Evolutionary conservation across 2,329 filamentous ascomycete genomes (phyloP), one percentile per base, ranked within the genome.

Genomic region (Aspergillus tubingensis): DNA sequence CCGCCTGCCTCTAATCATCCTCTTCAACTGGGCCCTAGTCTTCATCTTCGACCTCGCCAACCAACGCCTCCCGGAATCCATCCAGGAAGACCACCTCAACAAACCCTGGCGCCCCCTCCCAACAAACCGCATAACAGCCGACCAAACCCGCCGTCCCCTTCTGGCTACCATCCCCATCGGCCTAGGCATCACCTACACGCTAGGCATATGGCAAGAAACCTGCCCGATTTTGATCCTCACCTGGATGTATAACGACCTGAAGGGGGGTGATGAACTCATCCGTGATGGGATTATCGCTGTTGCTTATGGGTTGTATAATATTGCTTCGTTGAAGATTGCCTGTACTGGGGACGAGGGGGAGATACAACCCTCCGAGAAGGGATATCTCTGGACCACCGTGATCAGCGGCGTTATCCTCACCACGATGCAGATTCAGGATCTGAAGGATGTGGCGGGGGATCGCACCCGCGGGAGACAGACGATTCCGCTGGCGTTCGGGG

Each of bases 211-310:
- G 47, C 60, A 65, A 32, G 66, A 77, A 61, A 65, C 70, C 27
- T 49, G 68, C 1, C 27, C 74, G n/a, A 62, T 80, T 27, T 52
- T 75, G 51, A 23, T 72, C 11, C 48, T 75, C 54, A 75, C 71
- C 0, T 79, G 74, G 71, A 63, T 77, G 54, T 81, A 81, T 65
- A 81, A 81, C 59, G 79, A 81, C 55, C 64, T 76, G 1, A 56
- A 62, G 5, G 74, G 72, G 3, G 69, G 65, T 2, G 72, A 73
- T 17, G 64, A 69, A 27, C 38, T 68, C 8, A 48, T 61, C 3
- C 68, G 73, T 3, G 68, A 76, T 32, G 19, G 65, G 2, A 62
- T 75, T 10, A 74, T 71, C 32, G 69, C 66, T 2, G 25, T 58
- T 1, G 72, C 65, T 2, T 72, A 68, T 57, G 60, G 54, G 2